phyloP scores from a whole-genome alignment of 2,329 filamentous ascomycete genomes.

The Daldinia sp. region DNA sequence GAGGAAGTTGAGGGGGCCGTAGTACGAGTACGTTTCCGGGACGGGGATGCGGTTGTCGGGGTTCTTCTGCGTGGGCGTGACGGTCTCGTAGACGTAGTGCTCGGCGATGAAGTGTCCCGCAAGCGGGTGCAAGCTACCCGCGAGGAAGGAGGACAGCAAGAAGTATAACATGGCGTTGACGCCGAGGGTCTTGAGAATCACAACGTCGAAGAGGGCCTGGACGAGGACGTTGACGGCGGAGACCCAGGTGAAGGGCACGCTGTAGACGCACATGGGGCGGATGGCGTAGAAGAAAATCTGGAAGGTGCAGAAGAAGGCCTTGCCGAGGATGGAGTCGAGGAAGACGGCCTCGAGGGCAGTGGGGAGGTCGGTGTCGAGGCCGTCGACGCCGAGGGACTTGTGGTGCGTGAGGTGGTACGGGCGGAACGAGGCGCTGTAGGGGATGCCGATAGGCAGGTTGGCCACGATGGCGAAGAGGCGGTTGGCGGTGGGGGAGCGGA shows the following conservation, averaged over 20 bases:
- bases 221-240: conserved; percentile 84
- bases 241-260: conserved; percentile 85
- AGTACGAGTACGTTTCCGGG: conserved; percentile 97
- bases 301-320: conserved; percentile 99
- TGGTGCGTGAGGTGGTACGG: conserved; percentile 99
- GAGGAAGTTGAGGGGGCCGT: conserved; percentile 89
- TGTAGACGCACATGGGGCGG: conserved; percentile 94
- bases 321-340: conserved; percentile 93
- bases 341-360: conserved; percentile 92
- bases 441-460: conserved; percentile 94
- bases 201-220: conserved; percentile 82
- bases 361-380: conserved; percentile 94
- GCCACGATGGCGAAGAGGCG: conserved; percentile 90
- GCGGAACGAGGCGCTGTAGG: conserved; percentile 95
- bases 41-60: conserved; percentile 73
- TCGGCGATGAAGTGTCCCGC: conserved; percentile 99
- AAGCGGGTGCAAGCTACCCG: conserved; percentile 91
- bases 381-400: conserved; percentile 97
- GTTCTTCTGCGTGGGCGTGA: conserved; percentile 65
- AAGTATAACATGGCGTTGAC: conserved; percentile 81
- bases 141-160: conserved; percentile 89
- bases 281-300: conserved; percentile 99
- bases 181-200: conserved; percentile 72
- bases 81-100: conserved; percentile 85
- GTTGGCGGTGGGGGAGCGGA: conserved; percentile 83